Evolutionary conservation across 140 eudicot genomes (phyloP).

Genomic region (Ambrosia hybrid): DNA sequence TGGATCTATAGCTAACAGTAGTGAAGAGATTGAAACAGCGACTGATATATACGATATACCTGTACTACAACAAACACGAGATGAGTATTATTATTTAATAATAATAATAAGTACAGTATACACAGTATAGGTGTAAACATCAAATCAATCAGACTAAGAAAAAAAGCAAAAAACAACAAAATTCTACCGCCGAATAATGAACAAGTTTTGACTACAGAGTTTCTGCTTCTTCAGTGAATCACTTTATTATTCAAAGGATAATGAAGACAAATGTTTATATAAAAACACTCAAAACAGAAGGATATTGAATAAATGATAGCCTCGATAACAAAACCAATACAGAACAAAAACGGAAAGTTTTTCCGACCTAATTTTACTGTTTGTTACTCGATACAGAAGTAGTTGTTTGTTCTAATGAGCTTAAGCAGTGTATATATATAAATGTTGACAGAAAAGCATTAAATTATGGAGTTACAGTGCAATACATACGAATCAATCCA

Average conservation of each 20-base stretch:
- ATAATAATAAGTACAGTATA: slow-evolving; percentile 23
- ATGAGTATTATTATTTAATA: slow-evolving; percentile 2
- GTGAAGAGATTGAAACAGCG: slow-evolving; percentile 24
- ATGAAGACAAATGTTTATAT: not conserved
- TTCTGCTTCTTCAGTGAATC: slow-evolving; percentile 12
- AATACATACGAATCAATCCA: slow-evolving; percentile 5
- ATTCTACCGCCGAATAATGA: slow-evolving; percentile 45
- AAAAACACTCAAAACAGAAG: not conserved
- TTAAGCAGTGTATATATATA: slow-evolving; percentile 8
- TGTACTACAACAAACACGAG: slow-evolving; percentile 27
- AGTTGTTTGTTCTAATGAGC: slow-evolving; percentile 9
- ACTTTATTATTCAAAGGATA: slow-evolving; percentile 32
- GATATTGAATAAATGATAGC: slow-evolving; percentile 6
- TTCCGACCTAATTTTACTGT: slow-evolving; percentile 13
- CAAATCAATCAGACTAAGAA: slow-evolving; percentile 37
- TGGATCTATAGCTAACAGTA: slow-evolving; percentile 18
- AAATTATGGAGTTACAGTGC: slow-evolving; percentile 11
- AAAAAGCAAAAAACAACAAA: not conserved
- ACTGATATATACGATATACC: not conserved
- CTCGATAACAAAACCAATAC: slow-evolving; percentile 23
- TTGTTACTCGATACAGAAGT: slow-evolving; percentile 4
- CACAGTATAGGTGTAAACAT: slow-evolving; percentile 37
- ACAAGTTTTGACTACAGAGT: slow-evolving; percentile 31
- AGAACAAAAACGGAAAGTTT: slow-evolving; percentile 18
- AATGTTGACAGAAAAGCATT: slow-evolving; percentile 17